These are phyloP conservation scores for Gigaspora rosea DNA, from an alignment of 192 early-diverging fungal genomes.

Conservation along the genomic window DNA sequence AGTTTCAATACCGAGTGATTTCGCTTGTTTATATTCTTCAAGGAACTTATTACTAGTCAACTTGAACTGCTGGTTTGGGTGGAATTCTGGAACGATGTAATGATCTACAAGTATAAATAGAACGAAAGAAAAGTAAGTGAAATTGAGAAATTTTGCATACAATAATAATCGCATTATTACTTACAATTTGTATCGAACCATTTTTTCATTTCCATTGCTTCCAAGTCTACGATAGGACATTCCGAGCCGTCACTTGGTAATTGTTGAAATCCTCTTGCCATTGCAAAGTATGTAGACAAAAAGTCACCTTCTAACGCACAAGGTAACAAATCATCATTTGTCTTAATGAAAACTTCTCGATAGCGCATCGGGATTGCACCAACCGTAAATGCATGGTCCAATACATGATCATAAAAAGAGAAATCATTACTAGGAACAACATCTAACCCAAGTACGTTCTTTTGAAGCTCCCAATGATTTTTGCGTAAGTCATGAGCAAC, in stretches of 20 bases:
- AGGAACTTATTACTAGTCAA: constrained; percentile 72
- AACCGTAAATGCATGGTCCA: constrained; percentile 66
- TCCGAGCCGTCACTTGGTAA: no score
- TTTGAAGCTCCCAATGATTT: constrained; percentile 77
- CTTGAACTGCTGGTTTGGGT: constrained; percentile 70
- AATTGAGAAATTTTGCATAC: neutral
- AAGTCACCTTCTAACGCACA: constrained; percentile 43
- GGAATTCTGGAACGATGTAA: constrained; percentile 87
- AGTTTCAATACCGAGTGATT: constrained; percentile 86
- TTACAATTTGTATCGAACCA: constrained; percentile 99
- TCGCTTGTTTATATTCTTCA: constrained; percentile 88
- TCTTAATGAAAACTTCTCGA: constrained; percentile 12
- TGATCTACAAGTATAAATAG: constrained; percentile 38
- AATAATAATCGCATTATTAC: constrained; percentile 40
- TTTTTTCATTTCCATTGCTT: constrained; percentile 99
- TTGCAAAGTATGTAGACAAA: constrained; percentile 91
- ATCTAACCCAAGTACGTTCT: constrained; percentile 57
- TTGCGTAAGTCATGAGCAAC: constrained; percentile 65
- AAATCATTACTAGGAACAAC: constrained; percentile 94
- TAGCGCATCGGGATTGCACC: constrained; percentile 72
- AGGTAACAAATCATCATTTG: no score
- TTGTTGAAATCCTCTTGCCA: constrained; percentile 92
- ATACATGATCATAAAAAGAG: constrained; percentile 93
- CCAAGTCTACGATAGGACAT: constrained; percentile 72
- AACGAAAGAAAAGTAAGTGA: neutral